Base-by-base conservation (phyloP, 1,284 basidiomycete species). In the Leccinum angustisporum region DNA sequence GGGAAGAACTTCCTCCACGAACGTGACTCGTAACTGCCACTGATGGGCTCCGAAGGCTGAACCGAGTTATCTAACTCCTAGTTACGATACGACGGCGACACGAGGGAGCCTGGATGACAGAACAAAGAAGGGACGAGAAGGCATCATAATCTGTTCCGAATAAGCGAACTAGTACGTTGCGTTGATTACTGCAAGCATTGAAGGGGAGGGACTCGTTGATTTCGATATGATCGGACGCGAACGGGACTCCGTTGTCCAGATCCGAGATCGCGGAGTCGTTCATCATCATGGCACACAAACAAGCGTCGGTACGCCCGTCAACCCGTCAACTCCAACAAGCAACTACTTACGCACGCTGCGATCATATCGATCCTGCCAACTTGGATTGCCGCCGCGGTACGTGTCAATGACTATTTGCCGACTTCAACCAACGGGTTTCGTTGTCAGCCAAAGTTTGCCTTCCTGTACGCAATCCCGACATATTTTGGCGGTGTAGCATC, bases 91-190 rank as follows among this genome's bases (percentile, higher is more conserved):
- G 9, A 18, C 53, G n/a, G 5, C 31, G 21, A 51, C n/a, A n/a
- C 10, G 40, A 43, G 14, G 27, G 27, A 36, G 13, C 52, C 40
- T 36, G 43, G 13, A 30, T 43, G 56, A 50, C 62, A 55, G 50
- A 33, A 46, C 43, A 38, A 48, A 52, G 51, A 54, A 14, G 16
- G 6, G 21, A 46, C 46, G 18, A 7, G 21, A 48, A 48, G 46
- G 7, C 46, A 18, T 8, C 7, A 11, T 25, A 9, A 18, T 11
- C 14, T 11, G 14, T 27, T n/a, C 34, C 14, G 34, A 36, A 13
- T 21, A 63, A 66, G 63, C 66, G 56, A 65, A 56, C 36, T 10
- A 34, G 34, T 13, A 38, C 54, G 56, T n/a, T 53, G 27, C 51
- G 51, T 46, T 53, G 18, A 21, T 46, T 46, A 13, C 18, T 21